Percentiles rank a stretch among this genome's conserved stretches.
These are phyloP conservation scores for Lenzites betulinus DNA, from an alignment of 768 basidiomycete species.

Conservation along the genomic window DNA sequence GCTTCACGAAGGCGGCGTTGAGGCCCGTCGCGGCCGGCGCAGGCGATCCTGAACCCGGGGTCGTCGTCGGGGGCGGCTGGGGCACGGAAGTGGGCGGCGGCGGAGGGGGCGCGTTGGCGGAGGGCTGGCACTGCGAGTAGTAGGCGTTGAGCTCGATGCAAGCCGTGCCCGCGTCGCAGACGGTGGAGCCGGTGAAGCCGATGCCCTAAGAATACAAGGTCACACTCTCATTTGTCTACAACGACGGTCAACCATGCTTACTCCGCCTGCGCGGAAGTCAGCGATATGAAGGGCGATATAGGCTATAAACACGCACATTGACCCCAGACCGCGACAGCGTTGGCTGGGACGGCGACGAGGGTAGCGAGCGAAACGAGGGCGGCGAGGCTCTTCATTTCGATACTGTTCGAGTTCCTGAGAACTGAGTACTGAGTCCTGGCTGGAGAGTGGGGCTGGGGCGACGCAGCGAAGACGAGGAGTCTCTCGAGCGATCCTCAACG, in stretches of 20 bases:
- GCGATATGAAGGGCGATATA: neutral
- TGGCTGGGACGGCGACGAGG: constrained; percentile 18
- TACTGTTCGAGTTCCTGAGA: neutral
- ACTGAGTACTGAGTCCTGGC: neutral
- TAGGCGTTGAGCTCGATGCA: constrained; percentile 37
- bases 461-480: neutral
- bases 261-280: constrained; percentile 28
- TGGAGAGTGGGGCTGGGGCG: neutral
- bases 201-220: constrained; percentile 21
- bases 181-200: constrained; percentile 37
- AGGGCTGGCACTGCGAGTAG: constrained; percentile 38
- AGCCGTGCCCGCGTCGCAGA: constrained; percentile 36
- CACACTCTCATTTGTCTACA: neutral
- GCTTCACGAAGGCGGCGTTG: constrained; percentile 27
- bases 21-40: constrained; percentile 29
- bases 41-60: constrained; percentile 7
- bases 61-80: constrained; percentile 12
- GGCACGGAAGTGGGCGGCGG: constrained; percentile 18
- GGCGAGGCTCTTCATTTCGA: constrained; percentile 27
- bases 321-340: constrained; percentile 38
- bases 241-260: neutral
- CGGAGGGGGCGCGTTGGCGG: constrained; percentile 22
- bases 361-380: constrained; percentile 29
- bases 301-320: constrained; percentile 32
- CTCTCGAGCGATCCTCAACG: no score